These are phyloP conservation scores for Seiridium unicorne DNA, from an alignment of 2,329 filamentous ascomycete genomes.

Conservation along the genomic window DNA sequence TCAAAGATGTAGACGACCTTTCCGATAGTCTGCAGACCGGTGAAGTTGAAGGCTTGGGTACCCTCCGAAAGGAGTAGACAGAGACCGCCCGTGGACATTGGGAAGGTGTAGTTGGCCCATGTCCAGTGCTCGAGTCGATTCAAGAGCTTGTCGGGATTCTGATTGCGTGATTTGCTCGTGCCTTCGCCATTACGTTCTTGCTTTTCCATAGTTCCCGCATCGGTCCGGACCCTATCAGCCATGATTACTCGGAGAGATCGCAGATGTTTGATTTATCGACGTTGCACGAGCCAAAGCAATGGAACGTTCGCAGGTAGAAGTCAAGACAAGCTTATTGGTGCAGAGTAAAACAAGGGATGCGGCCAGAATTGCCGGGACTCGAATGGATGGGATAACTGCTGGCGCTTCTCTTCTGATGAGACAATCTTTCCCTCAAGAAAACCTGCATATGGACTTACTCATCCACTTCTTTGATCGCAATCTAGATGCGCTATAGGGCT, in stretches of 20 bases:
- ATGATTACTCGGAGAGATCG: too few species aligned
- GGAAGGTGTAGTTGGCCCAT: constrained; percentile 45
- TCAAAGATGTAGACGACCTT: constrained; percentile 50
- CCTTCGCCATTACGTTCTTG: neutral
- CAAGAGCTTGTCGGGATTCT: constrained; percentile 9
- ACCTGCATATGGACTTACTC: neutral
- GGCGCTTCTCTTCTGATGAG: too few species aligned
- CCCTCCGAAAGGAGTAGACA: constrained; percentile 39
- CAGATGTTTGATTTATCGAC: too few species aligned
- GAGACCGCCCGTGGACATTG: constrained; percentile 46
- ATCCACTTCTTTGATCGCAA: neutral
- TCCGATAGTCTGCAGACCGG: constrained; percentile 48
- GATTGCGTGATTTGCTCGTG: neutral
- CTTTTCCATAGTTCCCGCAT: neutral
- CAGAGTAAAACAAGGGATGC: too few species aligned
- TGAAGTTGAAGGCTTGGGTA: constrained; percentile 39
- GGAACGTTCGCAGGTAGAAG: too few species aligned
- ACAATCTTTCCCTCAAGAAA: too few species aligned
- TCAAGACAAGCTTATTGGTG: too few species aligned
- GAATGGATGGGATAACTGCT: too few species aligned
- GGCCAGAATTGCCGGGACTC: too few species aligned
- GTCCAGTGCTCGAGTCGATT: constrained; percentile 37
- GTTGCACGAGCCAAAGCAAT: too few species aligned
- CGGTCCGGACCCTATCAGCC: too few species aligned
- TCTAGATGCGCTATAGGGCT: neutral